Conservation (phyloP, 1,284 basidiomycete genomes). For the Lignosus rhinocerotis region DNA sequence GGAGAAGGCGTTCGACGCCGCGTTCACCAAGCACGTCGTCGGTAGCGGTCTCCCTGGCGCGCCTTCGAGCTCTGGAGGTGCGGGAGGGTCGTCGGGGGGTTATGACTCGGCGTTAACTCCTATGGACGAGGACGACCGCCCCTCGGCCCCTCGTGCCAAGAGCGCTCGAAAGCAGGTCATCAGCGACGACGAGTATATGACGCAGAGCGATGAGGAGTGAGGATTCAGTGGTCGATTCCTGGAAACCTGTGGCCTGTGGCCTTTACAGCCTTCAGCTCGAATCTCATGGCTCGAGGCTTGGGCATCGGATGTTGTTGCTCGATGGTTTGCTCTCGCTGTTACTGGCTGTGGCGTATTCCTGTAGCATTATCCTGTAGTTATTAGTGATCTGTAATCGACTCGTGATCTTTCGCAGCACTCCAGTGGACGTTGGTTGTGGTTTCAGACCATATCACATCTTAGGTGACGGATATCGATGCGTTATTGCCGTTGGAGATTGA, state of each 20-base stretch:
- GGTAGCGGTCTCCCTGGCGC: constrained; percentile 78
- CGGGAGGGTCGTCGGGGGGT: constrained; percentile 43
- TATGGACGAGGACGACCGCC: constrained; percentile 75
- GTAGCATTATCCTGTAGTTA: constrained; percentile 12
- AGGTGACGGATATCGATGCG: no score
- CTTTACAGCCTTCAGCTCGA: neutral
- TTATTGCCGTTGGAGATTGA: no score
- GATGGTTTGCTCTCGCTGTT: neutral
- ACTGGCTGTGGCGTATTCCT: neutral
- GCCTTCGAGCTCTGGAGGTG: constrained; percentile 34
- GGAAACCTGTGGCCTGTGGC: neutral
- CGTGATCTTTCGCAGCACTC: neutral
- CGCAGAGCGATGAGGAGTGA: constrained; percentile 40
- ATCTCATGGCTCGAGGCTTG: neutral
- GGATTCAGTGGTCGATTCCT: no score
- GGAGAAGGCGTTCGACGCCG: constrained; percentile 79
- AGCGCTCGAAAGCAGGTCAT: constrained; percentile 66
- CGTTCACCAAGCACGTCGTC: constrained; percentile 57
- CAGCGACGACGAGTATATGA: constrained; percentile 68
- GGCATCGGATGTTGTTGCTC: neutral
- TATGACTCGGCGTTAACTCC: constrained; percentile 73
- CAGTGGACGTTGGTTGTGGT: neutral
- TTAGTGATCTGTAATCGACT: constrained; percentile 7
- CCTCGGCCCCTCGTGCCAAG: constrained; percentile 47
- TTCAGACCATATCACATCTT: neutral